Percentiles rank a stretch among this genome's conserved stretches.
Evolutionary conservation across 306 rosid genomes (phyloP).

Genomic region (Leucaena leucocephala): DNA sequence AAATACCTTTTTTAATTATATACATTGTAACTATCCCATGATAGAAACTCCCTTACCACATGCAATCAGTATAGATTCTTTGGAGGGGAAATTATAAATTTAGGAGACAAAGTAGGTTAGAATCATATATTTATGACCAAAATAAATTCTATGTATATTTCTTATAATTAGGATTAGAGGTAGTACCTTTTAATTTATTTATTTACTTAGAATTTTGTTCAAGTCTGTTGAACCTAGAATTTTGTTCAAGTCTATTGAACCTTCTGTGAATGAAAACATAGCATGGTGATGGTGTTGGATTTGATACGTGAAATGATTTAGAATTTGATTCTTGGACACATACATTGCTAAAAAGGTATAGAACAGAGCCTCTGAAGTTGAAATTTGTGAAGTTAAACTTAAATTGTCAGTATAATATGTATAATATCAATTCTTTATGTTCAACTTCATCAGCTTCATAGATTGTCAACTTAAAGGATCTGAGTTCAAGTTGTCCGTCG

Average conservation of each 20-base stretch:
- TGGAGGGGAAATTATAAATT: too few species aligned
- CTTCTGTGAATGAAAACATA: not conserved
- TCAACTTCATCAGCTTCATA: not conserved
- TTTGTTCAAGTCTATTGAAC: not conserved
- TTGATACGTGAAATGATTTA: not conserved
- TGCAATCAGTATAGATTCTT: too few species aligned
- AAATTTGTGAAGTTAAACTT: not conserved
- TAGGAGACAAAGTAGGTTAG: too few species aligned
- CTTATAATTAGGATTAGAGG: too few species aligned
- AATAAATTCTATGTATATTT: too few species aligned
- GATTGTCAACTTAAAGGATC: not conserved
- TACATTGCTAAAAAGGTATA: not conserved
- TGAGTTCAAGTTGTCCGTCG: not conserved
- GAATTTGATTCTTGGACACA: not conserved
- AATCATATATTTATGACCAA: too few species aligned
- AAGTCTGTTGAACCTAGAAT: not conserved
- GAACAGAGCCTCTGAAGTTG: not conserved
- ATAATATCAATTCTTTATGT: not conserved
- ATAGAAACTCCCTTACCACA: too few species aligned
- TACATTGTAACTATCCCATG: too few species aligned
- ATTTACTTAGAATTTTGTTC: not conserved
- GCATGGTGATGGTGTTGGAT: not conserved
- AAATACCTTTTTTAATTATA: too few species aligned
- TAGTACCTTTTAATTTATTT: not conserved
- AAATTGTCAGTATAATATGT: not conserved